Percentiles rank a stretch among this genome's conserved stretches.
Conservation (phyloP, 768 basidiomycete species). For the Auriscalpium microsporum region DNA sequence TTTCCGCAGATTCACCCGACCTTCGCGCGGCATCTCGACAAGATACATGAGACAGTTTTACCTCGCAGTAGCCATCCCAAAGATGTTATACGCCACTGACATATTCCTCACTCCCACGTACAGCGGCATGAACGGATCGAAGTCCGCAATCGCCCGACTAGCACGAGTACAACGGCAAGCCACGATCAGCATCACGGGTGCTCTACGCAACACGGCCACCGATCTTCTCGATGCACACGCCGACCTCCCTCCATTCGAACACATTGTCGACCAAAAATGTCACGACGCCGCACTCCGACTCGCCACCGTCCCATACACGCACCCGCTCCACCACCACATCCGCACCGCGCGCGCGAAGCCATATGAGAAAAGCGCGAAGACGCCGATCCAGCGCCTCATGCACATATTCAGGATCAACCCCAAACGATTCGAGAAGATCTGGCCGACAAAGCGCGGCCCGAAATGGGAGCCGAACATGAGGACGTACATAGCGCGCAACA, state of each 20-base stretch:
- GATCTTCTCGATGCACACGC: slow-evolving; percentile 13
- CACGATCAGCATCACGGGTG: slow-evolving; percentile 13
- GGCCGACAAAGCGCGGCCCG: neutral
- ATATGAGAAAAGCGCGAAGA: neutral
- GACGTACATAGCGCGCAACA: too few relatives aligned
- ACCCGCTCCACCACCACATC: too few relatives aligned
- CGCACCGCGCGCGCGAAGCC: too few relatives aligned
- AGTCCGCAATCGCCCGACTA: neutral
- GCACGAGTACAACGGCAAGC: slow-evolving; percentile 16
- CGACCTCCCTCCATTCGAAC: slow-evolving; percentile 3
- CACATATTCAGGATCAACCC: neutral
- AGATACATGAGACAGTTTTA: slow-evolving; percentile 10
- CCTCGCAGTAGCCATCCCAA: slow-evolving; percentile 11
- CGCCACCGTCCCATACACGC: too few relatives aligned
- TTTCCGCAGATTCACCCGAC: too few relatives aligned
- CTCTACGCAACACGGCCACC: slow-evolving; percentile 7
- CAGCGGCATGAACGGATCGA: neutral
- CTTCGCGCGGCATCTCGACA: slow-evolving; percentile 2
- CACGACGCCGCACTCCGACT: too few relatives aligned
- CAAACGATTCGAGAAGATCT: slow-evolving; percentile 7
- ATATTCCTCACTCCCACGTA: too few relatives aligned
- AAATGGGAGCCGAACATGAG: too few relatives aligned
- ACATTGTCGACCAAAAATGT: too few relatives aligned
- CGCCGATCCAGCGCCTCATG: slow-evolving; percentile 13
- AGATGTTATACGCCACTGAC: too few relatives aligned